phyloP scores from a whole-genome alignment of 2,329 filamentous ascomycete species.

The Ceratocystis papillata region DNA sequence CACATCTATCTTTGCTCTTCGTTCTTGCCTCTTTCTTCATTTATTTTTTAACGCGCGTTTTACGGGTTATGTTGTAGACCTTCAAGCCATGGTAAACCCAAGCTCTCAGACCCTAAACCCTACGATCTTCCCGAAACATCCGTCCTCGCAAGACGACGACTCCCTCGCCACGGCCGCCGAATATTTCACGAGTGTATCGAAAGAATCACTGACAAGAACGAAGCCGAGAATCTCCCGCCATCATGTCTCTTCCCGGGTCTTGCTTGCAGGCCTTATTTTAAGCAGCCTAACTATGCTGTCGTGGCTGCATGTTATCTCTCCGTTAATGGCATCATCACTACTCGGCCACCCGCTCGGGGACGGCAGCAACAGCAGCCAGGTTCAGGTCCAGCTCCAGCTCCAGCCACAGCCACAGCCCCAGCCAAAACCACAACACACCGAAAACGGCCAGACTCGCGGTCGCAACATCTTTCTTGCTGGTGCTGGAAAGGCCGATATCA shows the following conservation, averaged over 20 bases:
- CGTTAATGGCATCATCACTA: not conserved
- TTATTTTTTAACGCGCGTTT: not conserved
- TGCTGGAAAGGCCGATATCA: constrained; percentile 49
- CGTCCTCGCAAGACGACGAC: not conserved
- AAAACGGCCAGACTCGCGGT: not conserved
- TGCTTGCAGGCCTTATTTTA: not conserved
- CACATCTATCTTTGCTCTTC: not conserved
- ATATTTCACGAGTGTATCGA: not conserved
- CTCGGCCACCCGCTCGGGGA: not conserved
- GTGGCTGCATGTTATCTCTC: constrained; percentile 1
- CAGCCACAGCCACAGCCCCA: not conserved
- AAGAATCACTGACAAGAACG: not conserved
- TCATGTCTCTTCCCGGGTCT: not conserved
- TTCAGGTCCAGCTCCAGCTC: not conserved
- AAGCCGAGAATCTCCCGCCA: not conserved
- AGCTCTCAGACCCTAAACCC: not conserved
- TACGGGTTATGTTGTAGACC: not conserved
- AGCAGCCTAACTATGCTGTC: constrained; percentile 3
- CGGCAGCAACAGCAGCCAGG: not conserved
- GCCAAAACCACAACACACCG: not conserved
- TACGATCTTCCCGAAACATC: not conserved
- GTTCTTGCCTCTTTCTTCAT: not conserved
- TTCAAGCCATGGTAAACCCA: not conserved
- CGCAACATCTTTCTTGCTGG: constrained; percentile 39
- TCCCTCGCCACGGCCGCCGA: not conserved